Percentiles rank a stretch among this genome's conserved stretches.
Evolutionary conservation across 129 eudicot genomes (phyloP).

Genomic region (Flaveria ramosissima): DNA sequence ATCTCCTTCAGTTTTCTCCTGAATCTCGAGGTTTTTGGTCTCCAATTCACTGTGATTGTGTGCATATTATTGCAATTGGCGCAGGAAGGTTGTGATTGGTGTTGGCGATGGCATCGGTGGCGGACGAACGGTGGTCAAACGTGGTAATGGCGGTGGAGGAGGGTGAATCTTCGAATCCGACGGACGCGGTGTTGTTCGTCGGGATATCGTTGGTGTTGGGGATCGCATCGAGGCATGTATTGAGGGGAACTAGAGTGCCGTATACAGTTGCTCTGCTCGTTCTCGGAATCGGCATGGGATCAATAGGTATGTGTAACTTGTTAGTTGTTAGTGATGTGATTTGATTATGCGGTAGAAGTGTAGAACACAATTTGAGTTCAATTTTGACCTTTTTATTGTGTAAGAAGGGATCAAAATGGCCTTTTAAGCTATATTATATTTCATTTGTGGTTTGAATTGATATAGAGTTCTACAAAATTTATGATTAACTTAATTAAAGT

Average conservation of each 20-base stretch:
- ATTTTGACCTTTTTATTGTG: not conserved
- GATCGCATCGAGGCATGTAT: conserved; percentile 72
- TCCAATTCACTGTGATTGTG: too few species aligned
- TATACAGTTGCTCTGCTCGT: conserved; percentile 89
- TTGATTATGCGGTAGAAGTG: too few species aligned
- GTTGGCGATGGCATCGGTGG: conserved; percentile 43
- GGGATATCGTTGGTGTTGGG: conserved; percentile 79
- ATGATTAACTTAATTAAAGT: not conserved
- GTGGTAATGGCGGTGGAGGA: conserved; percentile 41
- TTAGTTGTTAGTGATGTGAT: not conserved
- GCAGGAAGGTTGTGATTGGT: too few species aligned
- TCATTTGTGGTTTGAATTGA: not conserved
- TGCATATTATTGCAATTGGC: too few species aligned
- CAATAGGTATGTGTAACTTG: conserved; percentile 51
- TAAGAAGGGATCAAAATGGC: too few species aligned
- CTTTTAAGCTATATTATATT: not conserved
- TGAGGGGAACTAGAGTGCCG: conserved; percentile 87
- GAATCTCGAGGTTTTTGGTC: not conserved
- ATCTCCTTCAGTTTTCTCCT: not conserved
- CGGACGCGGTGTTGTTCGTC: conserved; percentile 78
- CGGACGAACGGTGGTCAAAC: not conserved
- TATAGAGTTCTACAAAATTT: not conserved
- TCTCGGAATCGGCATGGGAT: conserved; percentile 83
- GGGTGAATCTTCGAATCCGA: conserved; percentile 39
- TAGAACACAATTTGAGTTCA: not conserved